Evolutionary conservation across 2,329 filamentous ascomycete species (phyloP), one percentile per base, ranked within the genome.

Genomic region (Amphichorda felina): DNA sequence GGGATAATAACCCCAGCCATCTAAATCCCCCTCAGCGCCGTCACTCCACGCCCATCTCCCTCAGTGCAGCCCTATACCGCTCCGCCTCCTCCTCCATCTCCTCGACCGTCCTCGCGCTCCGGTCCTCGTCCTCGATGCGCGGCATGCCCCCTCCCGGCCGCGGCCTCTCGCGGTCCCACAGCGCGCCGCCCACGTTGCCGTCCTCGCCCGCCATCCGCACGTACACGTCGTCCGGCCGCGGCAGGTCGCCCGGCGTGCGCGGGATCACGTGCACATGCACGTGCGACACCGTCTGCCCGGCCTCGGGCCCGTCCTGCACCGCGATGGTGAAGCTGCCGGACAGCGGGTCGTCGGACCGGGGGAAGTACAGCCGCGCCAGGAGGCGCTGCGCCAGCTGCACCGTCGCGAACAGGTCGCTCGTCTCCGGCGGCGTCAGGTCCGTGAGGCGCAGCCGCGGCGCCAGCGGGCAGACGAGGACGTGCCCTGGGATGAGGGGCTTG

Each of bases 221-320:
- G 60, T 98, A 96, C 35, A 98, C 72, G 40, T 73, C 75, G 57
- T 94, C 88, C 5, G 54, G 52, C 36, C 40, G 51, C 22, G 48
- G 63, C 53, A 55, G 68, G 52, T 76, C 68, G 27, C 77, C 70
- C 39, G 61, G 64, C 39, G 64, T 64, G 25, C 88, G 66, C 15
- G 88, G 88, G 36, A 95, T 89, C 33, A 95, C 73, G 61, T 98
- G 91, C 18, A 87, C 82, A 60, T 98, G 91, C 11, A 95, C 77
- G 60, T 98, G 91, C 8, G 85, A 70, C 30, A 98, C 89, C 38
- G 86, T 94, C 70, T 98, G 91, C 0, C 91, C 91, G 1, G 91
- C 86, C 40, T 87, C 85, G 22, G 68, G 64, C 15, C 91, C 91
- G 56, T 98, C 91, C 56, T 98, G 91, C n/a, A 98, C 72, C 0